Conservation (phyloP, 2,329 filamentous ascomycete species). For the Sordariomycetes sp. region DNA sequence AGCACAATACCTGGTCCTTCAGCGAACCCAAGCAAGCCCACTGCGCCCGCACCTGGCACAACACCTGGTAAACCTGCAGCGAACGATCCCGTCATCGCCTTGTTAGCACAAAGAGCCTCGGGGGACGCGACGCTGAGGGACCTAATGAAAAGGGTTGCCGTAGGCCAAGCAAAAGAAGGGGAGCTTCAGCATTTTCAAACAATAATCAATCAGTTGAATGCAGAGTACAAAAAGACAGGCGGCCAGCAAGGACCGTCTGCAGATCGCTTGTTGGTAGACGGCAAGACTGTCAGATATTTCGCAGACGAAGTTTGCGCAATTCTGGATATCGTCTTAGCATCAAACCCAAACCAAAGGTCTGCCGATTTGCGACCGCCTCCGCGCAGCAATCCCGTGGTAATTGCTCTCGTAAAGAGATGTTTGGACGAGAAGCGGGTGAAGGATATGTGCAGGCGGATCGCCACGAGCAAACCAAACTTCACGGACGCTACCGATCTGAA, state of each 20-base stretch:
- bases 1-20: slow-evolving; percentile 1
- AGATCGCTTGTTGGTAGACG: slow-evolving; percentile 44
- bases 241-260: slow-evolving; percentile 43
- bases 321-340: slow-evolving; percentile 47
- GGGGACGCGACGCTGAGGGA: slow-evolving; percentile 64
- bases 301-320: slow-evolving; percentile 49
- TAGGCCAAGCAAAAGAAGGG: slow-evolving; percentile 59
- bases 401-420: slow-evolving; percentile 46
- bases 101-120: slow-evolving; percentile 66
- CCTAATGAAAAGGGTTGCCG: slow-evolving; percentile 76
- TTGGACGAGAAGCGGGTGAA: slow-evolving; percentile 40
- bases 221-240: slow-evolving; percentile 43
- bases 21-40: slow-evolving; percentile 5
- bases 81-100: slow-evolving; percentile 72
- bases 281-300: slow-evolving; percentile 49
- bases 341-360: slow-evolving; percentile 48
- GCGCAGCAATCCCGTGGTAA: slow-evolving; percentile 45
- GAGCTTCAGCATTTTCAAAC: slow-evolving; percentile 70
- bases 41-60: slow-evolving; percentile 5
- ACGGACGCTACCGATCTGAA: slow-evolving; percentile 47
- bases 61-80: slow-evolving; percentile 15
- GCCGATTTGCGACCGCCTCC: slow-evolving; percentile 41
- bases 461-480: slow-evolving; percentile 38
- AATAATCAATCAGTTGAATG: slow-evolving; percentile 72
- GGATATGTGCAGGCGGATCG: slow-evolving; percentile 44